Evolutionary conservation across 805 yeast genomes (phyloP), one percentile per base, ranked within the genome.

Genomic region (Spathaspora passalidarum): DNA sequence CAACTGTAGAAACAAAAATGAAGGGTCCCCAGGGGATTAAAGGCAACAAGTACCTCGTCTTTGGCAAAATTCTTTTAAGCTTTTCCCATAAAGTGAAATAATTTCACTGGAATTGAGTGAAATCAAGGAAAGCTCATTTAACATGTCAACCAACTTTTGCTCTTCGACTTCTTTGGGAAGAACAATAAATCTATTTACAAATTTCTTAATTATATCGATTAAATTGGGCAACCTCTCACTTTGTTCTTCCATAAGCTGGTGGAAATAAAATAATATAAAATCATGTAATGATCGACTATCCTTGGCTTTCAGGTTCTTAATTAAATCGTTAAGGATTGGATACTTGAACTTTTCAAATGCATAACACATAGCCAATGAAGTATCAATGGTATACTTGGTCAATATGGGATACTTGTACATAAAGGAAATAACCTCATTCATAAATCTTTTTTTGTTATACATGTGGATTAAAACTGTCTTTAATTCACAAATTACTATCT

Each of bases 281-380:
- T 39, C 34, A 17, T 25, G 32, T 2, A 39, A 4, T 23, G n/a
- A 1, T 16, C 14, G 13, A 19, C 10, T n/a, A 7, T 36, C 25
- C 8, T 36, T 20, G 3, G 10, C n/a, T 13, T 11, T 17, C 25
- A 36, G 22, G 13, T 14, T 6, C 17, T 19, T 3, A 19, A 36
- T 19, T 20, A 9, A 20, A 19, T 11, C 20, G 14, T 39, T 17
- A 5, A 39, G 1, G 16, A 22, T 16, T 9, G 42, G 42, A 18
- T 39, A 39, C 19, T 39, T 39, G 18, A 25, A 39, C 16, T 3
- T 14, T 25, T 39, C 42, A 18, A 23, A 39, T 14, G 42, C 32
- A 23, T 16, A 23, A 7, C 22, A 32, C 42, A 39, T 39, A 13
- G 42, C 32, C 7, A 39, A 29, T 8, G 42, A 17, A 7, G n/a